These are phyloP conservation scores for Eremochloa ophiuroides DNA, from an alignment of 176 grass and related monocot genomes.

Conservation along the genomic window DNA sequence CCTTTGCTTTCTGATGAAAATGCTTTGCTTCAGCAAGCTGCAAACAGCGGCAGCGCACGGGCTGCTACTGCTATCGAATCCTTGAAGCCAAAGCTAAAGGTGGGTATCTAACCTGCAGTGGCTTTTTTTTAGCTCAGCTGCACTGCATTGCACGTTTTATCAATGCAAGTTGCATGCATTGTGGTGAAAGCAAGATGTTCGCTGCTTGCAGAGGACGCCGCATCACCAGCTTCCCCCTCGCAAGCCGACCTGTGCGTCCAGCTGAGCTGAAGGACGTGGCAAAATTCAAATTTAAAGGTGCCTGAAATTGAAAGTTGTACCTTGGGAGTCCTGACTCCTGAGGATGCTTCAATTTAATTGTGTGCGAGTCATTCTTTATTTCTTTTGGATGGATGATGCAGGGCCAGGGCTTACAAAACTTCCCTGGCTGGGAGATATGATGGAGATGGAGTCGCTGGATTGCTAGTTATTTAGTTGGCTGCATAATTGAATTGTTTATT, in stretches of 20 bases:
- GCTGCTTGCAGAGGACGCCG: conserved; percentile 70
- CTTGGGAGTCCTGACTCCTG: background rate
- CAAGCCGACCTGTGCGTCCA: conserved; percentile 69
- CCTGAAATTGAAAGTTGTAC: background rate
- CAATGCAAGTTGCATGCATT: background rate
- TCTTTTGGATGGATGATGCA: background rate
- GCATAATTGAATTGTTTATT: background rate
- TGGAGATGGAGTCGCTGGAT: background rate
- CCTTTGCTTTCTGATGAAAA: background rate
- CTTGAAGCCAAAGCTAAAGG: conserved; percentile 98
- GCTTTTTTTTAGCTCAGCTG: background rate
- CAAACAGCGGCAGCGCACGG: conserved; percentile 46
- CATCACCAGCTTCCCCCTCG: conserved; percentile 85
- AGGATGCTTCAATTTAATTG: background rate
- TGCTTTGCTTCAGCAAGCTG: conserved; percentile 68
- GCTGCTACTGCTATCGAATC: conserved; percentile 56
- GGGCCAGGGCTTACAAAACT: background rate
- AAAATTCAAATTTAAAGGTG: background rate
- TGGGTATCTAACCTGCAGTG: background rate
- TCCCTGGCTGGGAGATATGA: background rate
- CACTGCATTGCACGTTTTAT: conserved; percentile 16
- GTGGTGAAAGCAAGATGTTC: background rate
- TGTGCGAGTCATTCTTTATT: background rate
- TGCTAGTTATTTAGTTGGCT: background rate
- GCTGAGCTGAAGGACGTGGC: background rate